Conservation (phyloP, 1,139 yeast genomes). For the Hansenula lynferdii region DNA sequence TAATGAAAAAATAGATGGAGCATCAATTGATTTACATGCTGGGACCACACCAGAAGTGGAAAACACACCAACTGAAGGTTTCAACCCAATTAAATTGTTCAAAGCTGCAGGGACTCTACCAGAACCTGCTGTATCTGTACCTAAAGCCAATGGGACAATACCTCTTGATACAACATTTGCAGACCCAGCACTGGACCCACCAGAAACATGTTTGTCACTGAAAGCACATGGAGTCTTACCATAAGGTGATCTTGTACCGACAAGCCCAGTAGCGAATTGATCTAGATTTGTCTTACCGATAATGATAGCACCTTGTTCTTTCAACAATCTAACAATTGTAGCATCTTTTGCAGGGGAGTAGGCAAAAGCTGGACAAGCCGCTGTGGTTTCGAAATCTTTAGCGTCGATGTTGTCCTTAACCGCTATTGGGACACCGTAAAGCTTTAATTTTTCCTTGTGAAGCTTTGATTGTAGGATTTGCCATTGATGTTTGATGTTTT, state of each 20-base stretch:
- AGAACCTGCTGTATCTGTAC: slow-evolving; percentile 98
- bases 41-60: slow-evolving; percentile 90
- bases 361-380: slow-evolving; percentile 85
- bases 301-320: slow-evolving; percentile 84
- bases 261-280: slow-evolving; percentile 96
- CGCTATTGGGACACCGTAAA: slow-evolving; percentile 91
- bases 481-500: slow-evolving; percentile 73
- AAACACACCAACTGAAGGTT: slow-evolving; percentile 86
- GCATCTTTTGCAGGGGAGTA: slow-evolving; percentile 70
- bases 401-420: slow-evolving; percentile 94
- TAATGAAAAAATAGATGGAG: slow-evolving; percentile 80
- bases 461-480: slow-evolving; percentile 59
- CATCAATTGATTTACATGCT: slow-evolving; percentile 93
- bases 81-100: slow-evolving; percentile 85
- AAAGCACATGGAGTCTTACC: slow-evolving; percentile 84
- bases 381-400: slow-evolving; percentile 78
- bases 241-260: slow-evolving; percentile 92
- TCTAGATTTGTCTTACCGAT: slow-evolving; percentile 92
- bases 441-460: slow-evolving; percentile 36
- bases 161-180: slow-evolving; percentile 89
- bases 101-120: slow-evolving; percentile 98
- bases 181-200: slow-evolving; percentile 97
- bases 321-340: slow-evolving; percentile 61
- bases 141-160: slow-evolving; percentile 79
- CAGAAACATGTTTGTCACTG: slow-evolving; percentile 71